These are phyloP conservation scores for Chloranthus sessilifolius DNA, from an alignment of 164 flowering plant species.

Conservation along the genomic window DNA sequence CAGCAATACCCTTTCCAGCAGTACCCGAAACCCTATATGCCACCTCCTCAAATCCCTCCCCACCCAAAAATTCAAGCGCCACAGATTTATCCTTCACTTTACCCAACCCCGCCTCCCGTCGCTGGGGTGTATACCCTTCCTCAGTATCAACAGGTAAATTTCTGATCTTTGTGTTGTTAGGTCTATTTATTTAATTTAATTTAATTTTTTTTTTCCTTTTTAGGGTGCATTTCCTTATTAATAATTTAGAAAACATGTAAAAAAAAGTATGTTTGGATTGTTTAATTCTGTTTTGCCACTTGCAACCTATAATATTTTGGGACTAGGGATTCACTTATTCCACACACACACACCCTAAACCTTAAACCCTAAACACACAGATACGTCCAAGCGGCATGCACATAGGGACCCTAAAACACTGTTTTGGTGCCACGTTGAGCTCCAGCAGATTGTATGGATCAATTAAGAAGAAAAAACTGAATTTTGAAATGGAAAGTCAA, in stretches of 20 bases:
- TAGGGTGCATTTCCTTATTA: neutral
- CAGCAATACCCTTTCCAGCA: neutral
- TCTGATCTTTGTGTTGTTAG: neutral
- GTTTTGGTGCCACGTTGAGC: no score
- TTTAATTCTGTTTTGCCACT: no score
- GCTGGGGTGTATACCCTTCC: constrained; percentile 53
- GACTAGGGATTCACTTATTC: neutral
- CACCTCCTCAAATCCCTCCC: constrained; percentile 20
- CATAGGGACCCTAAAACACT: no score
- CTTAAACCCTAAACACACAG: no score
- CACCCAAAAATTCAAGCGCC: constrained; percentile 14
- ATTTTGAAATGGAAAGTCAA: no score
- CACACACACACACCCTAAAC: neutral
- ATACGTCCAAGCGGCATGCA: no score
- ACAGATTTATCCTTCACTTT: constrained; percentile 24
- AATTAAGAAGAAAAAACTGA: no score
- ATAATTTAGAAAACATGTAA: neutral
- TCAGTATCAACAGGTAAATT: constrained; percentile 67
- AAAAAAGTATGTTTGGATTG: no score
- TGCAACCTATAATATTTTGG: neutral
- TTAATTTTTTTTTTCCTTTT: no score
- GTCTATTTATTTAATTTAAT: no score
- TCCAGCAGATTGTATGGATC: no score
- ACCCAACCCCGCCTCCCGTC: constrained; percentile 28
- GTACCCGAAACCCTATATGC: constrained; percentile 22